These are phyloP conservation scores for Rasamsonia emersonii DNA, from an alignment of 2,329 filamentous ascomycete species.

Conservation along the genomic window DNA sequence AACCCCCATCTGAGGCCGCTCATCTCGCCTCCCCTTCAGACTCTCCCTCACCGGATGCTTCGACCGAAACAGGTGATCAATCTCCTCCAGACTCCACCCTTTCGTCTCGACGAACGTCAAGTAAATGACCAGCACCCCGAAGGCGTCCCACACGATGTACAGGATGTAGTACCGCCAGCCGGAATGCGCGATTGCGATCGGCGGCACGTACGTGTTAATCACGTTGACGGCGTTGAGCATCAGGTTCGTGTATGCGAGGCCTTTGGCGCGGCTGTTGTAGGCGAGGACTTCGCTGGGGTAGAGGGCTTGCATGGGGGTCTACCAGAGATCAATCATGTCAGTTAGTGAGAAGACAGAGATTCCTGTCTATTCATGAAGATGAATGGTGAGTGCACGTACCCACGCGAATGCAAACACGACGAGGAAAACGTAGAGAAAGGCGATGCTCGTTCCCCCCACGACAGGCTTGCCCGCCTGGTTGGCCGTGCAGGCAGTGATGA, in stretches of 20 bases:
- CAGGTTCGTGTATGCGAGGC: slow-evolving; percentile 41
- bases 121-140: slow-evolving; percentile 1
- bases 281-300: slow-evolving; percentile 46
- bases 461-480: too few species aligned
- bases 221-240: slow-evolving; percentile 36
- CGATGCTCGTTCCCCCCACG: too few species aligned
- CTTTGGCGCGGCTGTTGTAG: slow-evolving; percentile 46
- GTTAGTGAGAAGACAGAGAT: neutral
- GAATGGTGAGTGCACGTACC: too few species aligned
- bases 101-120: slow-evolving; percentile 1
- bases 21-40: too few species aligned
- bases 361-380: neutral
- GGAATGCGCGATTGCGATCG: slow-evolving; percentile 39
- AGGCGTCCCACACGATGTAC: slow-evolving; percentile 1
- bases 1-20: too few species aligned
- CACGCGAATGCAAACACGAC: too few species aligned
- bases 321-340: slow-evolving; percentile 28
- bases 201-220: slow-evolving; percentile 37
- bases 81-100: too few species aligned
- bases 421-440: too few species aligned
- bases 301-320: slow-evolving; percentile 34
- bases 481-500: too few species aligned
- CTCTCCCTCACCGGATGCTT: too few species aligned
- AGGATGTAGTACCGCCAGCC: slow-evolving; percentile 44
- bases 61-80: too few species aligned